Percentiles rank a stretch among this genome's conserved stretches.
Conservation (phyloP, 2,329 filamentous ascomycete genomes). For the Phaeoacremonium minimum region DNA sequence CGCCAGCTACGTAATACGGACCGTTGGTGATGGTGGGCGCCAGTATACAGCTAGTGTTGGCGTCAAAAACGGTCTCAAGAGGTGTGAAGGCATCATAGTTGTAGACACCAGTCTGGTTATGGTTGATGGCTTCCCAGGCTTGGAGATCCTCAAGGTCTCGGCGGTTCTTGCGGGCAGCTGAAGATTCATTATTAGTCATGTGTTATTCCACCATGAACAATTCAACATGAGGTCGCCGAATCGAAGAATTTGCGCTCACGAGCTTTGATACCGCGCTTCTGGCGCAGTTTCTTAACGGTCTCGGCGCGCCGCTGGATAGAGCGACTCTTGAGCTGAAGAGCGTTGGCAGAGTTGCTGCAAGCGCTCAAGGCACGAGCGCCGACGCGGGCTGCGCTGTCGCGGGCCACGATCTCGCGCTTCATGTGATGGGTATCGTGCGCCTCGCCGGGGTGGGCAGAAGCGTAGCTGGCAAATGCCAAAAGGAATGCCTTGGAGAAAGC, state of each 20-base stretch:
- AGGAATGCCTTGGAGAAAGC: conserved; percentile 7
- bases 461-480: conserved; percentile 14
- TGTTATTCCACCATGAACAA: neutral
- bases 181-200: neutral
- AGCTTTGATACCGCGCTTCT: conserved; percentile 26
- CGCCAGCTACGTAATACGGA: conserved; percentile 33
- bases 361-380: conserved; percentile 31
- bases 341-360: conserved; percentile 31
- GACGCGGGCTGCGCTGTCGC: conserved; percentile 21
- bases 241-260: no score
- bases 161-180: conserved; percentile 24
- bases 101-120: conserved; percentile 22
- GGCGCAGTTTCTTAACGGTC: conserved; percentile 29
- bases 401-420: conserved; percentile 26
- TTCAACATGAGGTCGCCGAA: conserved; percentile 1
- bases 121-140: conserved; percentile 26
- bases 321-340: conserved; percentile 31
- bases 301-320: conserved; percentile 34
- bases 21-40: conserved; percentile 28
- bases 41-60: conserved; percentile 27
- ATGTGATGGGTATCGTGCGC: conserved; percentile 19
- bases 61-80: conserved; percentile 24
- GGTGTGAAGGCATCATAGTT: conserved; percentile 24
- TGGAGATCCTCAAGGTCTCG: conserved; percentile 24
- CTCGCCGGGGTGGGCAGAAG: conserved; percentile 25